Evolutionary conservation across 2,329 filamentous ascomycete genomes (phyloP), one percentile per base, ranked within the genome.

Genomic region (Phialophora verrucosa): DNA sequence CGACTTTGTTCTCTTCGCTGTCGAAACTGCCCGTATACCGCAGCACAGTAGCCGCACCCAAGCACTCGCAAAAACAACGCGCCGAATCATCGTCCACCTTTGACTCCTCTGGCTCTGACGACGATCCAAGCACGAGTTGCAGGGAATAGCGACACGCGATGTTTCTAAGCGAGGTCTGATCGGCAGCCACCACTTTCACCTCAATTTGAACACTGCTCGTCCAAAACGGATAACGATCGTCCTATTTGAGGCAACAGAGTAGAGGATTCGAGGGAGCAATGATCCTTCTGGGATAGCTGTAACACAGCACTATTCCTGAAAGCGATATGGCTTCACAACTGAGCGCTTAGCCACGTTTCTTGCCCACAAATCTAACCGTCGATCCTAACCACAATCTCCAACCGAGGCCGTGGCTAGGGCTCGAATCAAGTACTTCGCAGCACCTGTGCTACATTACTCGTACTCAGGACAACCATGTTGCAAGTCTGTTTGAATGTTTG

Each of bases 161-260:
- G 25, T n/a, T 49, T 35, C 27, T 27, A 61, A 61, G 59, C 59
- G 59, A 61, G 49, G 17, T 25, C 11, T 54, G 59, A 61, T 61
- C 59, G 32, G 32, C 59, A n/a, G 31, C 38, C 23, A 35, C 31
- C 47, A 47, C 32, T 11, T 42, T 61, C 49, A 61, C 47, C 59
- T 50, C 59, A 50, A 54, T 44, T 44, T 53, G 29, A 53, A 61
- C 47, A 47, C 42, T 53, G 42, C 20, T 38, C 31, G 23, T 53
- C 54, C 25, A 44, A 56, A 53, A 51, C 50, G 29, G 59, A 25
- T 17, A 59, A 27, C 4, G 51, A 32, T 58, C 53, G 53, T 63
- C 53, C 25, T 51, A 11, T 50, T 44, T 44, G 57, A 59, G 47
- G 3, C 27, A 31, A 31, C n/a, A n/a, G 14, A 20, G 17, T 20